A percentile compares a stretch with the other conserved stretches of the same genome.
Evolutionary conservation across 805 yeast species (phyloP).

Genomic region (Hanseniaspora vineae): DNA sequence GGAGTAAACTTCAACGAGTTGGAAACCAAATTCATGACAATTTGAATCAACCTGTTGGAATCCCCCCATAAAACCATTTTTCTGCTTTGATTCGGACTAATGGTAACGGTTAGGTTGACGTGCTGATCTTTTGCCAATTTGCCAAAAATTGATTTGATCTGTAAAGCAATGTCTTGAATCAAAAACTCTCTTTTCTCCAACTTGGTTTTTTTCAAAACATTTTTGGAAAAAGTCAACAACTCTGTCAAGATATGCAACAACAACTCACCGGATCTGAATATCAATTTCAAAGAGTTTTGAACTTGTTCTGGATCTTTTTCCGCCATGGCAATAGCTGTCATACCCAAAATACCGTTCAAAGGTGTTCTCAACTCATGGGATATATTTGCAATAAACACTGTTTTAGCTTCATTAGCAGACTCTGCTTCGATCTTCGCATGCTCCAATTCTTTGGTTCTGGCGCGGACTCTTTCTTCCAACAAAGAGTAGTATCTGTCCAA

Average conservation of each 20-base stretch:
- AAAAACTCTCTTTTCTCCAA: slow-evolving; percentile 75
- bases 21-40: slow-evolving; percentile 83
- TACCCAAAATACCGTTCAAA: slow-evolving; percentile 87
- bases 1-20: slow-evolving; percentile 91
- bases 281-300: slow-evolving; percentile 64
- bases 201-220: slow-evolving; percentile 71
- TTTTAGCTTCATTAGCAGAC: slow-evolving; percentile 91
- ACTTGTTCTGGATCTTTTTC: slow-evolving; percentile 59
- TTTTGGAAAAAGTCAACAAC: slow-evolving; percentile 76
- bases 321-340: slow-evolving; percentile 89
- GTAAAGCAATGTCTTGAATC: slow-evolving; percentile 65
- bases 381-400: slow-evolving; percentile 83
- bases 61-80: slow-evolving; percentile 72
- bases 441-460: slow-evolving; percentile 79
- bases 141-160: slow-evolving; percentile 72
- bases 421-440: slow-evolving; percentile 83
- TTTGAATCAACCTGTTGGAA: slow-evolving; percentile 79
- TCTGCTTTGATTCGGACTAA: slow-evolving; percentile 48
- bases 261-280: slow-evolving; percentile 84
- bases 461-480: slow-evolving; percentile 76
- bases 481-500: slow-evolving; percentile 72
- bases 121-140: slow-evolving; percentile 68
- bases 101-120: slow-evolving; percentile 49
- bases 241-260: slow-evolving; percentile 83
- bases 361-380: slow-evolving; percentile 95